Percentiles rank a stretch among this genome's conserved stretches.
phyloP scores from a whole-genome alignment of 2,329 filamentous ascomycete genomes.

The Metarhizium album region DNA sequence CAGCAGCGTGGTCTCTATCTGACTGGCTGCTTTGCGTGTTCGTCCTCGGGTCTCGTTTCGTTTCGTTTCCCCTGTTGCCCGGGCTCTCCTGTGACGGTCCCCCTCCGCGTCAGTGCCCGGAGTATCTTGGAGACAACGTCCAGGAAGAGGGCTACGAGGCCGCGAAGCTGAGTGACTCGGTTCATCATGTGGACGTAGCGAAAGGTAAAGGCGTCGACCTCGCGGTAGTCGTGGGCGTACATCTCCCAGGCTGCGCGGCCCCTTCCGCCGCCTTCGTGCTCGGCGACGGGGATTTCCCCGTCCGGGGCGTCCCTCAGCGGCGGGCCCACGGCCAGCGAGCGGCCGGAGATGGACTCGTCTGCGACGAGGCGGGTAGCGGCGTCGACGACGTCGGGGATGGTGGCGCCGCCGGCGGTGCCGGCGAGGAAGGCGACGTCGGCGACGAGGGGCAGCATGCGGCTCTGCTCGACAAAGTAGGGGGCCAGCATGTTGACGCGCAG shows the following conservation, averaged over 20 bases:
- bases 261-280: conserved; percentile 26
- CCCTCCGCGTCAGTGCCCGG: not conserved
- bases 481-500: conserved; percentile 55
- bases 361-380: conserved; percentile 51
- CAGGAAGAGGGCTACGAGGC: not conserved
- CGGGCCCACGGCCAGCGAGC: conserved; percentile 47
- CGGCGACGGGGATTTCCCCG: conserved; percentile 20
- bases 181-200: conserved; percentile 45
- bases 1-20: too few relatives aligned
- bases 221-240: conserved; percentile 47
- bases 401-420: conserved; percentile 38
- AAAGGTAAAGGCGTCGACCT: conserved; percentile 43
- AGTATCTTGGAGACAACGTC: conserved; percentile 1
- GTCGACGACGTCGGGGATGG: conserved; percentile 49
- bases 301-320: conserved; percentile 28
- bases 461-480: conserved; percentile 55
- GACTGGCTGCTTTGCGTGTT: not conserved
- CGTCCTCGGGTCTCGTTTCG: not conserved
- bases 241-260: conserved; percentile 47
- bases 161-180: conserved; percentile 3
- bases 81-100: too few relatives aligned
- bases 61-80: not conserved
- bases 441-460: conserved; percentile 38
- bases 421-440: conserved; percentile 41
- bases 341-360: conserved; percentile 44